Conservation (phyloP, 1,284 basidiomycete genomes). For the Sanghuangporus sanghuang region DNA sequence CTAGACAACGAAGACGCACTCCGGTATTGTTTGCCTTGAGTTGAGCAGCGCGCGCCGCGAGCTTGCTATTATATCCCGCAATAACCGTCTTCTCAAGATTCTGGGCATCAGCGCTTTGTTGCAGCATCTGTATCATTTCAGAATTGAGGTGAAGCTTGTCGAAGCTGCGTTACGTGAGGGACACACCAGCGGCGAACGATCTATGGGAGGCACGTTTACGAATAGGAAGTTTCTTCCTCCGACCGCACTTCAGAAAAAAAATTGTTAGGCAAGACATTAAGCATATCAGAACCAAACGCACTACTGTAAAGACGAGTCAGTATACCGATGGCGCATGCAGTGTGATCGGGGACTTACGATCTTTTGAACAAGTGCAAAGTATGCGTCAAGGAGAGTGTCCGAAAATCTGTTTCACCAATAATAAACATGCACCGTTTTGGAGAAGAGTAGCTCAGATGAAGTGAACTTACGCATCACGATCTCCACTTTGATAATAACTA, state of each 20-base stretch:
- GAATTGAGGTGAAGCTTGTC: neutral
- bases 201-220: constrained; percentile 51
- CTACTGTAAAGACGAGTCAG: neutral
- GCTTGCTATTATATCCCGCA: constrained; percentile 43
- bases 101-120: constrained; percentile 36
- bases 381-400: constrained; percentile 42
- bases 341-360: constrained; percentile 35
- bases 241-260: constrained; percentile 26
- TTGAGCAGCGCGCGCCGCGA: constrained; percentile 33
- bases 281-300: neutral
- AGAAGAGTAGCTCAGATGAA: neutral
- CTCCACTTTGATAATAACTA: constrained; percentile 40
- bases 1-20: constrained; percentile 26
- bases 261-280: constrained; percentile 23
- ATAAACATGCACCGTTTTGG: neutral
- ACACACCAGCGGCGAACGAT: constrained; percentile 46
- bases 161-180: neutral
- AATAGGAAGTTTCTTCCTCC: constrained; percentile 58
- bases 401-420: constrained; percentile 34
- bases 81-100: constrained; percentile 44
- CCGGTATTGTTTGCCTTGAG: constrained; percentile 41
- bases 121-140: constrained; percentile 39
- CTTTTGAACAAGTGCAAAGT: constrained; percentile 51
- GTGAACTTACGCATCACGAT: constrained; percentile 42
- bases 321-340: neutral